These are phyloP conservation scores for Parsonsia alboflavescens DNA, from an alignment of 257 asterid genomes.

Conservation along the genomic window DNA sequence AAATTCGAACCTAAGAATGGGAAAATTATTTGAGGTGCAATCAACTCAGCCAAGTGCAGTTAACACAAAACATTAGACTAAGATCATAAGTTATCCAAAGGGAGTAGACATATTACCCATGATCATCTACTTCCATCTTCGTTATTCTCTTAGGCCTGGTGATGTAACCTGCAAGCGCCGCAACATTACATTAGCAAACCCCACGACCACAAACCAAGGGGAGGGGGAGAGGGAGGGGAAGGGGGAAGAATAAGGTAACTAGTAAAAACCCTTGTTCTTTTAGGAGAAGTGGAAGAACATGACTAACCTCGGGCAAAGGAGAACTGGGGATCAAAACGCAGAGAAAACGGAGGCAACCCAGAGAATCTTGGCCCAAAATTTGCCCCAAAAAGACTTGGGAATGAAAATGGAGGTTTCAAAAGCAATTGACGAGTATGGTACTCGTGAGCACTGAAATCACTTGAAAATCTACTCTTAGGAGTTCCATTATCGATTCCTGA, in stretches of 20 bases:
- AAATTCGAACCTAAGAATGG: neutral
- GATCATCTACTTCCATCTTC: slow-evolving; percentile 57
- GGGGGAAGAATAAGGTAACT: too few species aligned
- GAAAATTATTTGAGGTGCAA: neutral
- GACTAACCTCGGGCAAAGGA: slow-evolving; percentile 49
- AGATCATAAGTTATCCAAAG: neutral
- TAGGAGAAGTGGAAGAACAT: too few species aligned
- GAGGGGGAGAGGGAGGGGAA: too few species aligned
- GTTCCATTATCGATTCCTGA: neutral
- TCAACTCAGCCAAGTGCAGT: neutral
- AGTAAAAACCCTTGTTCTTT: neutral
- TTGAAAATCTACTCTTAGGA: neutral
- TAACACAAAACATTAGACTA: neutral
- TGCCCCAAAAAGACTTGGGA: slow-evolving; percentile 22
- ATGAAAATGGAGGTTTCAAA: slow-evolving; percentile 12
- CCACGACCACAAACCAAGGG: neutral
- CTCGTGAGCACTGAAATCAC: neutral
- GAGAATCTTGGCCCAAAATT: slow-evolving; percentile 23
- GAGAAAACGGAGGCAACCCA: slow-evolving; percentile 22
- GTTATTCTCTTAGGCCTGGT: slow-evolving; percentile 65
- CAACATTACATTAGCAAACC: slow-evolving; percentile 2
- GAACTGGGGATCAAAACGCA: slow-evolving; percentile 27
- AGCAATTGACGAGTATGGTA: neutral
- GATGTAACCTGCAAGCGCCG: slow-evolving; percentile 48
- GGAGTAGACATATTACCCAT: slow-evolving; percentile 46